A percentile compares a stretch with the other conserved stretches of the same genome.
Conservation (phyloP, 805 yeast species). For the Barnettozyma populi region DNA sequence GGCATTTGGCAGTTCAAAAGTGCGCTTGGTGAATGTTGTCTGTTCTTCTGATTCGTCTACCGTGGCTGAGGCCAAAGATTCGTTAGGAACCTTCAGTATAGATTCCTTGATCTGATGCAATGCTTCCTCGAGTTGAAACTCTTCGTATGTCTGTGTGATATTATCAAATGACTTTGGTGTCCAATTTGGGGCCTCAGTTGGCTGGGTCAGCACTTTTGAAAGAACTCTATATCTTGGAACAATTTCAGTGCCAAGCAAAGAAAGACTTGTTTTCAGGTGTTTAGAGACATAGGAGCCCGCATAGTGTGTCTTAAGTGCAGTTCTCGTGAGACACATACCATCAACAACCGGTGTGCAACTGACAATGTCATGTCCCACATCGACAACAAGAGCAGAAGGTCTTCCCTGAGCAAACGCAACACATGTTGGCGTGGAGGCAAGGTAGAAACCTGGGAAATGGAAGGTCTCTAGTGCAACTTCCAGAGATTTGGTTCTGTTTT, state of each 20-base stretch:
- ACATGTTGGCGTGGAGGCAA: slow-evolving; percentile 82
- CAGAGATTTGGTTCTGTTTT: slow-evolving; percentile 61
- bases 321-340: slow-evolving; percentile 69
- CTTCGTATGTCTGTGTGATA: slow-evolving; percentile 41
- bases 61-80: slow-evolving; percentile 28
- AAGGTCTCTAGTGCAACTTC: slow-evolving; percentile 67
- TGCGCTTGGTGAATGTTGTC: slow-evolving; percentile 32
- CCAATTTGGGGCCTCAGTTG: slow-evolving; percentile 31
- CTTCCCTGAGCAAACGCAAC: slow-evolving; percentile 85
- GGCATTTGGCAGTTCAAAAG: slow-evolving; percentile 76
- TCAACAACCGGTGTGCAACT: slow-evolving; percentile 81
- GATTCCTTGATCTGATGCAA: slow-evolving; percentile 75
- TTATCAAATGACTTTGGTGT: slow-evolving; percentile 15
- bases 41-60: slow-evolving; percentile 16
- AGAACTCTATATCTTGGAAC: slow-evolving; percentile 47
- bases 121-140: slow-evolving; percentile 49
- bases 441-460: slow-evolving; percentile 73
- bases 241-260: slow-evolving; percentile 29
- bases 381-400: slow-evolving; percentile 82
- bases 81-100: slow-evolving; percentile 44
- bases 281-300: slow-evolving; percentile 66
- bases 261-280: slow-evolving; percentile 41
- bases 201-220: slow-evolving; percentile 33
- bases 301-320: slow-evolving; percentile 63
- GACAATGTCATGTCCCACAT: slow-evolving; percentile 72